phyloP scores from a whole-genome alignment of 257 asterid species.

The Nicotiana tabacum region DNA sequence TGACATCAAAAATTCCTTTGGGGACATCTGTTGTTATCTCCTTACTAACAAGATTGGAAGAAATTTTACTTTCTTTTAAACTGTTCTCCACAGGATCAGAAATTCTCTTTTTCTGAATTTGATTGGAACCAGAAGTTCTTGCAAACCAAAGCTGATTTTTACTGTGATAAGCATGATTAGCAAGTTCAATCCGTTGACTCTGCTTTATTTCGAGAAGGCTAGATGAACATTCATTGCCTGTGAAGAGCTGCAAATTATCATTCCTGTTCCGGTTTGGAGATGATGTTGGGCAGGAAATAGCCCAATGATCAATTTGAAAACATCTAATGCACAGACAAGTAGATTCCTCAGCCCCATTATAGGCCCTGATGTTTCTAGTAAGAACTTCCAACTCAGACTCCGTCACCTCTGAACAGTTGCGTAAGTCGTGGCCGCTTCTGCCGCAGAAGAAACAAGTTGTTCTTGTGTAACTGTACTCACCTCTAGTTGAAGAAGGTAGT shows the following conservation, averaged over 20 bases:
- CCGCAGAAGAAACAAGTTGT: conserved; percentile 58
- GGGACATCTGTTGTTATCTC: conserved; percentile 16
- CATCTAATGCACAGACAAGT: conserved; percentile 53
- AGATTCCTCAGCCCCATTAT: conserved; percentile 30
- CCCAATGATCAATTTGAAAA: conserved; percentile 65
- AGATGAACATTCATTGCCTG: conserved; percentile 4
- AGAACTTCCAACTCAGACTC: conserved; percentile 48
- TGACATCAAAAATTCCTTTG: conserved; percentile 46
- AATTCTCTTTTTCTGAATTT: conserved; percentile 19
- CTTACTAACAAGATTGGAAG: conserved; percentile 8
- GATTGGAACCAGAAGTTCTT: conserved; percentile 23
- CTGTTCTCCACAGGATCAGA: conserved; percentile 15
- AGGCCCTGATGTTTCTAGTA: conserved; percentile 28
- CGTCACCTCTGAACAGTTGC: conserved; percentile 34
- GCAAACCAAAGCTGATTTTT: conserved; percentile 13
- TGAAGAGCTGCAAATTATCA: background rate
- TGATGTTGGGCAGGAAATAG: conserved; percentile 46
- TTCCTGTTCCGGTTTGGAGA: conserved; percentile 15
- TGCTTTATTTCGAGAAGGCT: conserved; percentile 9
- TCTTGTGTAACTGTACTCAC: conserved; percentile 14
- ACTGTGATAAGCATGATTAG: background rate
- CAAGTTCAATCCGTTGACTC: conserved; percentile 1
- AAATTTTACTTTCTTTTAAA: conserved; percentile 12
- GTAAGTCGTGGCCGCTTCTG: conserved; percentile 43
- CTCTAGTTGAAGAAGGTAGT: conserved; percentile 23